Evolutionary conservation across 495 filamentous ascomycete genomes (phyloP), one percentile per base, ranked within the genome.

Genomic region (Podospora fimiseda): DNA sequence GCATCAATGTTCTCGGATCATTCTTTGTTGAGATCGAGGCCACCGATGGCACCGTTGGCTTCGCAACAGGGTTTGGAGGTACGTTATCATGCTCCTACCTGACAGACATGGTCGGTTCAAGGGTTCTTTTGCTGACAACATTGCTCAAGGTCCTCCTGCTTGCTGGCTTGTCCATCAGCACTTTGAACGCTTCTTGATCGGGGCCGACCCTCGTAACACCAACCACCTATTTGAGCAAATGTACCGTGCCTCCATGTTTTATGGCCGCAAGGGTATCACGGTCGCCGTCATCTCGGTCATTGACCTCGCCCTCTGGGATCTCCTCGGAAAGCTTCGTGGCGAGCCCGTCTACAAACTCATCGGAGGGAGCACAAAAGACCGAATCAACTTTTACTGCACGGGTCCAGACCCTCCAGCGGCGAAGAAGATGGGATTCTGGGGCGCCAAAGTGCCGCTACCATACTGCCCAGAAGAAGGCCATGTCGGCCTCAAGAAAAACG

Each of bases 321-420:
- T 96, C 19, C 69, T 89, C 6, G 90, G 90, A 48, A 95, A 96
- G 72, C 79, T 96, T 49, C 80, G 90, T 53, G 85, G 88, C 56
- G 90, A 96, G 70, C 90, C 90, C 2, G 90, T 96, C 36, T 96
- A 96, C 76, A 91, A 90, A 70, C 75, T 96, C 61, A 95, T 96
- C 61, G 90, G 90, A 22, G 90, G 90, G 2, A 83, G 83, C 21
- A 94, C 90, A 39, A 80, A 88, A 23, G 81, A 88, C 36, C 77
- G 85, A 42, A 73, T 96, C 51, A 72, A 90, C 65, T 96, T 95
- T 69, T 96, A 96, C 79, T 96, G 90, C 78, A 96, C 90, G 2
- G 88, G 89, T 3, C 90, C 90, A 2, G 84, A 92, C 55, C 88
- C 90, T 7, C 74, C 74, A 2, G 79, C 86, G 0, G 88, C 90